Conservation (phyloP, 2,329 filamentous ascomycete genomes). For the Hymenoscyphus infarciens region DNA sequence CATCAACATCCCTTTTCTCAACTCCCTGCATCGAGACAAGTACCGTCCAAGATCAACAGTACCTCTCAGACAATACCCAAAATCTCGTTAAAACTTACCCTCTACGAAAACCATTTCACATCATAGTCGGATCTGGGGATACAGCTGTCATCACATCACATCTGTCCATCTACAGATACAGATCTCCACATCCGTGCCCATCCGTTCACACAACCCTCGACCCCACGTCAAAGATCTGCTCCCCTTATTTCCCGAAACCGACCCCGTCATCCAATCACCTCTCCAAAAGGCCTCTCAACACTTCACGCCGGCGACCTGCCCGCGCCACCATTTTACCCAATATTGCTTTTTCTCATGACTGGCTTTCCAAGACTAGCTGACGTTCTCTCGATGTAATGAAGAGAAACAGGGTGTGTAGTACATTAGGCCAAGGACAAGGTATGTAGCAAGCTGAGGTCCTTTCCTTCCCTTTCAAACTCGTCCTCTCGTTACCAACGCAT, state of each 20-base stretch:
- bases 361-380: background rate
- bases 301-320: background rate
- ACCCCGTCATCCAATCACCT: background rate
- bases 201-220: background rate
- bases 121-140: background rate
- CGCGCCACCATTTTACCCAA: background rate
- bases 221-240: conserved; percentile 3
- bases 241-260: conserved; percentile 1
- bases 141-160: background rate
- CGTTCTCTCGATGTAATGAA: background rate
- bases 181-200: background rate
- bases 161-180: conserved; percentile 4
- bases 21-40: too few species aligned
- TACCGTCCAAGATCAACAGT: background rate
- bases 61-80: background rate
- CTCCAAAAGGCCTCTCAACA: background rate
- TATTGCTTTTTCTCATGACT: conserved; percentile 2
- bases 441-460: background rate
- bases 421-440: background rate
- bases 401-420: background rate
- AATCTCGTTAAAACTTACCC: background rate
- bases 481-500: too few species aligned
- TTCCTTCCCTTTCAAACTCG: too few species aligned
- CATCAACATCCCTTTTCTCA: too few species aligned
- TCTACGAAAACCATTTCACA: background rate